phyloP scores from a whole-genome alignment of 768 basidiomycete genomes.

The Boletus sp. region DNA sequence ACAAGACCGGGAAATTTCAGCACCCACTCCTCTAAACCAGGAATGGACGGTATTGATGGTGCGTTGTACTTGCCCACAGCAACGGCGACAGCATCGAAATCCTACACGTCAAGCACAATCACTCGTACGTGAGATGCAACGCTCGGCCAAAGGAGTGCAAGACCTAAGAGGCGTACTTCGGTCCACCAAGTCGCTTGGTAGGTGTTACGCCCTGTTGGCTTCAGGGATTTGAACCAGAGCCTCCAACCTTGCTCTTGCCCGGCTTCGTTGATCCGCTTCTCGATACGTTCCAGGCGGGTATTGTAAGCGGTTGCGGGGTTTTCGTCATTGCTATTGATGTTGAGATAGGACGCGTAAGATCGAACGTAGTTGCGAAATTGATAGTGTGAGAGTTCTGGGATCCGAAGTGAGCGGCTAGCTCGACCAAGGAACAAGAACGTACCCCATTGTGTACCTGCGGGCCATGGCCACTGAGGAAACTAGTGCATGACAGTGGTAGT shows the following conservation, averaged over 20 bases:
- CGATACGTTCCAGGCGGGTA: slow-evolving; percentile 45
- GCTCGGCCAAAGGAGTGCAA: background rate
- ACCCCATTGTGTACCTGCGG: slow-evolving; percentile 14
- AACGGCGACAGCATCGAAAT: slow-evolving; percentile 16
- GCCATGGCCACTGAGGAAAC: slow-evolving; percentile 18
- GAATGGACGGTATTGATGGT: slow-evolving; percentile 14
- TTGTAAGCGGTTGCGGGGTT: slow-evolving; percentile 40
- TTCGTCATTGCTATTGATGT: slow-evolving; percentile 32
- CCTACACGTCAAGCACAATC: background rate
- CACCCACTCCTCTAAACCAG: slow-evolving; percentile 9
- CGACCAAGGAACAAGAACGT: background rate
- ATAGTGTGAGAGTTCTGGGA: slow-evolving; percentile 31
- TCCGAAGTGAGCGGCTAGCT: background rate
- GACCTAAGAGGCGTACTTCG: background rate
- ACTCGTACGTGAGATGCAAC: background rate
- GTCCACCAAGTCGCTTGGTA: slow-evolving; percentile 33
- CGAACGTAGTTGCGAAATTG: slow-evolving; percentile 33
- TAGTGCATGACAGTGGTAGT: background rate
- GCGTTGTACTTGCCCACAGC: slow-evolving; percentile 11
- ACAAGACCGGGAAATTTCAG: slow-evolving; percentile 33
- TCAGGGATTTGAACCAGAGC: slow-evolving; percentile 9
- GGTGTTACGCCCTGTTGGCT: slow-evolving; percentile 8
- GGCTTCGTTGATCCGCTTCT: slow-evolving; percentile 33
- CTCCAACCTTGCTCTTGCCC: slow-evolving; percentile 12
- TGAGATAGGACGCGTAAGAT: slow-evolving; percentile 13